These are phyloP conservation scores for Zangia roseola DNA, from an alignment of 768 basidiomycete species.

Conservation along the genomic window DNA sequence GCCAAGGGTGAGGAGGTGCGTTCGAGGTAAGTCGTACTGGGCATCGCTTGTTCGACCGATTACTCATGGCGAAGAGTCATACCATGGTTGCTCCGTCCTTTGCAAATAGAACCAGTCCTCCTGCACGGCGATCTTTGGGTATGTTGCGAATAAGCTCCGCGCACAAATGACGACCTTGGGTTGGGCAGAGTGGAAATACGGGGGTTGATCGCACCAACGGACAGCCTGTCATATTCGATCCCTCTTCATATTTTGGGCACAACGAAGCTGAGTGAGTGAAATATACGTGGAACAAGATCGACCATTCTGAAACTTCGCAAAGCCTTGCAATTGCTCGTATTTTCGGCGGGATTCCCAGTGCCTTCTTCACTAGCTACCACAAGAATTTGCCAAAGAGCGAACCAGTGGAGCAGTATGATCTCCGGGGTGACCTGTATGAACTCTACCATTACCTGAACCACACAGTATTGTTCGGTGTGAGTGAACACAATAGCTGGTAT, in stretches of 20 bases:
- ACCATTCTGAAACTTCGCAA: constrained; percentile 5
- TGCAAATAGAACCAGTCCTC: constrained; percentile 63
- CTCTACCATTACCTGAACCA: constrained; percentile 84
- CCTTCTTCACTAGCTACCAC: constrained; percentile 69
- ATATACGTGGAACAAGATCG: background rate
- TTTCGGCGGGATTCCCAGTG: constrained; percentile 69
- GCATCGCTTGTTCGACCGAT: background rate
- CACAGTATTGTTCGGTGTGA: constrained; percentile 73
- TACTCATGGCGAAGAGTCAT: constrained; percentile 53
- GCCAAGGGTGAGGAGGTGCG: constrained; percentile 51
- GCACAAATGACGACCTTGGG: constrained; percentile 2
- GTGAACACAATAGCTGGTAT: constrained; percentile 19
- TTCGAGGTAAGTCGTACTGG: constrained; percentile 37
- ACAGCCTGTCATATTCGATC: constrained; percentile 72
- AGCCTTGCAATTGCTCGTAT: constrained; percentile 79
- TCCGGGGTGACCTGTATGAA: constrained; percentile 69
- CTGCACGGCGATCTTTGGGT: constrained; percentile 85
- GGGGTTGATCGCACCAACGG: constrained; percentile 55
- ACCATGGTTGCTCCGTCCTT: constrained; percentile 59
- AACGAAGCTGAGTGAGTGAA: constrained; percentile 73
- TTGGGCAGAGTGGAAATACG: constrained; percentile 65
- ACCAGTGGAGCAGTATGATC: constrained; percentile 61
- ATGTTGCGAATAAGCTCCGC: constrained; percentile 18
- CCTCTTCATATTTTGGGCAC: constrained; percentile 77
- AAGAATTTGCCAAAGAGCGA: constrained; percentile 58